Percentiles rank a stretch among this genome's conserved stretches.
Evolutionary conservation across 2,329 filamentous ascomycete species (phyloP).

Genomic region (Aspergillus arachidicola): DNA sequence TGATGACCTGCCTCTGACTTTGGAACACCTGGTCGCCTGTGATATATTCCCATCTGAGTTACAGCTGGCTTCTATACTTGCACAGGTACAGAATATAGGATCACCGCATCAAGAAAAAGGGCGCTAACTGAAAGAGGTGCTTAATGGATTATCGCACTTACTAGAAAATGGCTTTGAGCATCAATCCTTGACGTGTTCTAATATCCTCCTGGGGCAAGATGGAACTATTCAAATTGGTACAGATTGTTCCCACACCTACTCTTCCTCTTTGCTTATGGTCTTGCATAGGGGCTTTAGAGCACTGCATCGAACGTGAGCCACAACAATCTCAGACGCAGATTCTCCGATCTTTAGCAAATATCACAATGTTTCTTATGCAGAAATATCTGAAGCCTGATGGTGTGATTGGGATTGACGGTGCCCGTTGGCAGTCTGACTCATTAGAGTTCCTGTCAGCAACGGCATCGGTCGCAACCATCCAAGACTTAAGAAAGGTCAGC

Average conservation of each 20-base stretch:
- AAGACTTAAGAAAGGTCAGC: slow-evolving; percentile 1
- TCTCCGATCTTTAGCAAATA: not conserved
- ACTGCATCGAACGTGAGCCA: not conserved
- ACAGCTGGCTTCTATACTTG: not conserved
- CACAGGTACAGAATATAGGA: not conserved
- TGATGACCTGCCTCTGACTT: not conserved
- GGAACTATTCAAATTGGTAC: not conserved
- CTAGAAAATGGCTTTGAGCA: not conserved
- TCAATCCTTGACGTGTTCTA: not conserved
- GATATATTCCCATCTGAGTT: not conserved
- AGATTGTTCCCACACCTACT: not conserved
- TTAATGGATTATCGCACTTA: not conserved
- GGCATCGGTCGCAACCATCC: not conserved
- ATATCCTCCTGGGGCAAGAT: slow-evolving; percentile 11
- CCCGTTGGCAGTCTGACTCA: no score
- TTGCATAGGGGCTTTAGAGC: not conserved
- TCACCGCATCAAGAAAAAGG: no score
- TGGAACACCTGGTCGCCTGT: slow-evolving; percentile 1
- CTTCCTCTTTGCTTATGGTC: not conserved
- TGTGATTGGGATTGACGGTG: not conserved
- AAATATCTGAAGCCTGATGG: not conserved
- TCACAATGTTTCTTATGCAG: not conserved
- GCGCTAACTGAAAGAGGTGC: not conserved
- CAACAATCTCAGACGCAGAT: not conserved
- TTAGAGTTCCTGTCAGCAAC: no score